Conservation (phyloP, 495 filamentous ascomycete genomes). For the Stereocaulon alpinum region DNA sequence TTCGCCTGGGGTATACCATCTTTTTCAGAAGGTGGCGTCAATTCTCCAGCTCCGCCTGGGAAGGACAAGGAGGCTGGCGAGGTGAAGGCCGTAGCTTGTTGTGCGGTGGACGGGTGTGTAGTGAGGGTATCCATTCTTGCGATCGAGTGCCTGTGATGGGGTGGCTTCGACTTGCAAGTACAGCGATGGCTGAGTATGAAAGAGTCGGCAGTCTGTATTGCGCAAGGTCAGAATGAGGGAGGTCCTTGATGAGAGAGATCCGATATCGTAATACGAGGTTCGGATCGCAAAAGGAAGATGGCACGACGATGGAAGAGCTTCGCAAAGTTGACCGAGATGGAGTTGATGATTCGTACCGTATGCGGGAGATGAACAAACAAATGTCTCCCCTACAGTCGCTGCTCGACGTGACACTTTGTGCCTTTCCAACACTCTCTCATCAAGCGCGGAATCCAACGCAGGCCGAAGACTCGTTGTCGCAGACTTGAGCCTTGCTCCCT, state of each 20-base stretch:
- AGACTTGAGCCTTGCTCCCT: background rate
- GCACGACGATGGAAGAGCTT: slow-evolving; percentile 13
- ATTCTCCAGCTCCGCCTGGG: slow-evolving; percentile 68
- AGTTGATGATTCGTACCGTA: slow-evolving; percentile 49
- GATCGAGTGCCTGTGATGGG: slow-evolving; percentile 24
- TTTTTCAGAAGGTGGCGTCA: slow-evolving; percentile 67
- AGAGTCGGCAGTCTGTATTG: slow-evolving; percentile 19
- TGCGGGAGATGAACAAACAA: slow-evolving; percentile 94
- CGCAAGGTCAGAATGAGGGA: slow-evolving; percentile 15
- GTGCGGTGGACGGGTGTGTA: slow-evolving; percentile 76
- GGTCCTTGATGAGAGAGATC: background rate
- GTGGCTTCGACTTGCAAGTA: slow-evolving; percentile 15
- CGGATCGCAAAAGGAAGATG: slow-evolving; percentile 4
- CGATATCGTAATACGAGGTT: slow-evolving; percentile 14
- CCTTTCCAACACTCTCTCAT: slow-evolving; percentile 8
- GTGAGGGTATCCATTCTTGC: slow-evolving; percentile 75
- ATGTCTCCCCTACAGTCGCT: slow-evolving; percentile 78
- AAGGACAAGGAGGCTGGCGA: slow-evolving; percentile 83
- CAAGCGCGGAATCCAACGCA: background rate
- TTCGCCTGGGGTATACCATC: slow-evolving; percentile 40
- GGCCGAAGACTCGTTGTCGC: background rate
- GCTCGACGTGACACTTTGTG: slow-evolving; percentile 19
- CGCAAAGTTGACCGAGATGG: slow-evolving; percentile 11
- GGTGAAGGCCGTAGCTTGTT: slow-evolving; percentile 86
- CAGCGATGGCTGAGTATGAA: slow-evolving; percentile 9